Evolutionary conservation across 2,329 filamentous ascomycete genomes (phyloP), one percentile per base, ranked within the genome.

Genomic region (Beauveria brongniartii): DNA sequence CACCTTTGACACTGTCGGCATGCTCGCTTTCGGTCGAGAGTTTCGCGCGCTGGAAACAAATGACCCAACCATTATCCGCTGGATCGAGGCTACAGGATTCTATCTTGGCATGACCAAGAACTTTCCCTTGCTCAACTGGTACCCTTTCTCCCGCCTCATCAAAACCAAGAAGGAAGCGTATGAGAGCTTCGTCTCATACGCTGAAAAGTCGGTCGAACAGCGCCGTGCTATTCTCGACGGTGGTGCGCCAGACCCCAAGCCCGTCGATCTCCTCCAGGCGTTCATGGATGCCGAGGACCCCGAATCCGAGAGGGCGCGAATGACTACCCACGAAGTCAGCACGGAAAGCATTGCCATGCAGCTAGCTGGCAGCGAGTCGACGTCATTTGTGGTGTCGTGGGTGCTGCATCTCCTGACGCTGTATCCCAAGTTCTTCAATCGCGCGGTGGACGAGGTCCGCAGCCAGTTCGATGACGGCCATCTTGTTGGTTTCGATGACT

Each of bases 301-400:
- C 9, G 44, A 58, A 26, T 22, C 55, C 26, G 26, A 26, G 43
- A 47, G 37, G 24, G 55, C 40, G 14, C 55, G 22, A 18, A 58
- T 58, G 55, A 58, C 55, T 18, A 20, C 55, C 10, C 55, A 58
- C 55, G 41, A 58, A 34, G 55, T 58, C 24, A n/a, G 22, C 10
- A 58, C 55, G n/a, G 55, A 58, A 30, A 58, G 55, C 55, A 58
- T 58, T 44, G 55, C 55, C 41, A 58, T 58, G 55, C 55, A 58
- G 55, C 41, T 58, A 44, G 55, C 55, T 14, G 55, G 55, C 22
- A 58, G 55, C 41, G 55, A 58, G 43, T 58, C 55, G 5, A 58
- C 55, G 43, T 58, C 55, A 24, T 58, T 58, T 58, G 55, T 58
- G 12, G 48, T 30, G 10, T 58, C 55, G 22, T 58, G 55, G 55